Base-by-base conservation (phyloP, 768 basidiomycete genomes). In the Coprinopsis strossmayeri region DNA sequence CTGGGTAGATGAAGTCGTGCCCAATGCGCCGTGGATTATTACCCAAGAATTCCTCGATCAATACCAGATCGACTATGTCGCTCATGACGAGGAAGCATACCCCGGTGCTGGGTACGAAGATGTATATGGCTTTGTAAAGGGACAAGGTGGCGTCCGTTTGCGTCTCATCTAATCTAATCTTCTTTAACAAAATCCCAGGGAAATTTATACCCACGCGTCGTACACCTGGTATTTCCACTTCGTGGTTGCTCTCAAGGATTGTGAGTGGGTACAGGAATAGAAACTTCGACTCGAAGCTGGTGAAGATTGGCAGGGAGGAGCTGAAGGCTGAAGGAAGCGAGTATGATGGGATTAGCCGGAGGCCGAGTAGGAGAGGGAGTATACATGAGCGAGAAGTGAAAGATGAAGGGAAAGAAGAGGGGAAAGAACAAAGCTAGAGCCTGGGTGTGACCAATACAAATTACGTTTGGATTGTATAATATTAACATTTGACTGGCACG, bases 131-230 rank as follows among this genome's bases (percentile, higher is more conserved):
- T 85, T 80, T 56, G 81, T 77, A 42, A 98, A 99, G 68, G 71
- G 71, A 45, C 78, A 79, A 62, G 95, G 94, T 89, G 49, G 35
- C n/a, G n/a, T n/a, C n/a, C n/a, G 79, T 53, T 49, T 34, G 50
- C 46, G 3, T 17, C 26, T 27, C 44, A 15, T 25, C 43, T 27
- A 40, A 35, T 20, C 17, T 4, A 32, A 7, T 42, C 9, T 38
- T 18, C 20, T 18, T n/a, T 9, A 38, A 38, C 18, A 38, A 32
- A 24, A 18, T 5, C 20, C 26, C 55, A 94, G 95, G 95, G 40
- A 87, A 87, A 70, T 98, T 99, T 65, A 73, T 98, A 35, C 95
- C 96, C 0, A 99, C 95, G 2, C 80, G 92, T 12, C 85, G 95
- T 45, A 98, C 96, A 3, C 91, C 91, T 0, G 91, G 92, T 7